Evolutionary conservation across 2,329 filamentous ascomycete species (phyloP).

Genomic region (Trichoderma aggressivum): DNA sequence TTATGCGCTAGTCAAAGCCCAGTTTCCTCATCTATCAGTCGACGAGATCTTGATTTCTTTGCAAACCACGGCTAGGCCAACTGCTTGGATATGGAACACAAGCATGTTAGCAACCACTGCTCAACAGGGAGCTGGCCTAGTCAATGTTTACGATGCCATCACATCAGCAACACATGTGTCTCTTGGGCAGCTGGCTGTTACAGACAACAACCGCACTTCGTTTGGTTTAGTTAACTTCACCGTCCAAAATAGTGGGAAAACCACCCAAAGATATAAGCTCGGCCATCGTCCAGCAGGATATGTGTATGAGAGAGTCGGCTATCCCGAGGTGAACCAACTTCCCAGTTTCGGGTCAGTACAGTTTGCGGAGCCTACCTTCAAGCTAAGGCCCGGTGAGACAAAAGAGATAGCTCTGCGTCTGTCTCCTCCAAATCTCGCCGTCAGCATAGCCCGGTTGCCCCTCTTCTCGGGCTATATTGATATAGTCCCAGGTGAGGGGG

Average conservation of each 20-base stretch:
- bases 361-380: not conserved
- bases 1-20: not conserved
- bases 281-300: not conserved
- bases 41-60: not conserved
- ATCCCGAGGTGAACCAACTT: not conserved
- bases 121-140: not conserved
- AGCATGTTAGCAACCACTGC: not conserved
- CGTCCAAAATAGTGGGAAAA: not conserved
- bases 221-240: not conserved
- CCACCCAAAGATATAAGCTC: not conserved
- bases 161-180: not conserved
- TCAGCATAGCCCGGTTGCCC: not conserved
- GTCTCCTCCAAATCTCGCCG: not conserved
- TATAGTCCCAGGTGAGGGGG: not conserved
- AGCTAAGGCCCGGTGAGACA: not conserved
- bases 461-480: not conserved
- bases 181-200: not conserved
- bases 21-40: not conserved
- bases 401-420: not conserved
- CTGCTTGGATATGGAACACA: not conserved
- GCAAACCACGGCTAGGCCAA: not conserved
- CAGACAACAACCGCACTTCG: constrained; percentile 1
- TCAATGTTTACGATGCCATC: not conserved
- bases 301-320: not conserved
- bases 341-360: not conserved